Percentiles rank a stretch among this genome's conserved stretches.
Conservation (phyloP, 2,329 filamentous ascomycete species). For the Diaporthe ampelina region DNA sequence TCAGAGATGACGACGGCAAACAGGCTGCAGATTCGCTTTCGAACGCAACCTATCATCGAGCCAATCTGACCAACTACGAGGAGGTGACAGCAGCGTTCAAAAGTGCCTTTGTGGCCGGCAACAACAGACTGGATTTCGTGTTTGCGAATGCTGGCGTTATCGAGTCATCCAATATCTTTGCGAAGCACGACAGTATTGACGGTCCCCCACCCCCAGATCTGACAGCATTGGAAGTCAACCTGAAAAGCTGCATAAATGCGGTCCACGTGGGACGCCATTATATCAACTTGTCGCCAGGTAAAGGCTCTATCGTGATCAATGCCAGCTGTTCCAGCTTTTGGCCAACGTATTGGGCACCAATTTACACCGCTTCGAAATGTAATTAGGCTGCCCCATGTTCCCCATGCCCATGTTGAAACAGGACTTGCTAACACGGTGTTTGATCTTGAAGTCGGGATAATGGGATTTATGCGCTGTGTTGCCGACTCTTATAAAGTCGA, state of each 20-base stretch:
- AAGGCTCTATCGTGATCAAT: constrained; percentile 39
- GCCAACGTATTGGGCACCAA: constrained; percentile 38
- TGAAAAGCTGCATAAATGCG: constrained; percentile 38
- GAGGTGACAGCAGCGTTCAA: constrained; percentile 51
- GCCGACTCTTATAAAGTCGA: constrained; percentile 30
- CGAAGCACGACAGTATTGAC: constrained; percentile 25
- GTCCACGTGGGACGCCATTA: constrained; percentile 39
- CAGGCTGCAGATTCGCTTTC: constrained; percentile 47
- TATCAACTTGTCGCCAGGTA: constrained; percentile 32
- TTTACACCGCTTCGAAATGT: constrained; percentile 42
- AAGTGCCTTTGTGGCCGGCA: constrained; percentile 49
- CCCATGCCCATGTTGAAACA: fast-evolving
- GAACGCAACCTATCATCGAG: constrained; percentile 54
- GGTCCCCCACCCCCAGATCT: constrained; percentile 33
- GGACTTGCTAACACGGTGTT: not conserved
- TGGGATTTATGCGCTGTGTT: constrained; percentile 35
- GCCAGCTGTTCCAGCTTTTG: constrained; percentile 39
- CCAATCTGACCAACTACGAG: constrained; percentile 54
- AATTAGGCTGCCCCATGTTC: not conserved
- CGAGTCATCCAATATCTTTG: constrained; percentile 56
- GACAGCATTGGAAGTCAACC: constrained; percentile 37
- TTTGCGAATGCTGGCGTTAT: constrained; percentile 63
- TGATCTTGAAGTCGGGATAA: not conserved
- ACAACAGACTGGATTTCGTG: constrained; percentile 58
- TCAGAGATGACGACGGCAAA: constrained; percentile 52